Percentiles rank a stretch among this genome's conserved stretches.
Evolutionary conservation across 2,329 filamentous ascomycete species (phyloP).

Genomic region (Talaromyces verruculosus): DNA sequence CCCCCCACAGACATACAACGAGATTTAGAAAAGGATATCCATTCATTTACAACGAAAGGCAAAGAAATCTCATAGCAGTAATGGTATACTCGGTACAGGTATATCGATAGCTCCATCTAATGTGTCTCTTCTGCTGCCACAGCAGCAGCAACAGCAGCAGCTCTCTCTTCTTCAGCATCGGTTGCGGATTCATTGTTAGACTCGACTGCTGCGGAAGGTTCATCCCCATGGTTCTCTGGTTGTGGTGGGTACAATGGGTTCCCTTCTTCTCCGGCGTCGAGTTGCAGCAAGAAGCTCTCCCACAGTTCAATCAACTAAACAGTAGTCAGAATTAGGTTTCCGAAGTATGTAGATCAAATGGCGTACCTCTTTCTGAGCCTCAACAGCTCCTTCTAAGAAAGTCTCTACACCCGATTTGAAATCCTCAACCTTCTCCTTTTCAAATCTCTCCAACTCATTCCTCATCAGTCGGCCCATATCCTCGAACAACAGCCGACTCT

Average conservation of each 20-base stretch:
- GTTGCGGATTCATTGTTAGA: slow-evolving; percentile 8
- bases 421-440: slow-evolving; percentile 96
- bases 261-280: slow-evolving; percentile 88
- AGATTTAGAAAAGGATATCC: neutral
- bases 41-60: slow-evolving; percentile 12
- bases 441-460: slow-evolving; percentile 86
- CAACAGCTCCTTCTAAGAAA: slow-evolving; percentile 92
- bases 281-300: slow-evolving; percentile 96
- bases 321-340: slow-evolving; percentile 29
- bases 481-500: slow-evolving; percentile 85
- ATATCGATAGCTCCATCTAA: slow-evolving; percentile 4
- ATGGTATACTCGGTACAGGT: slow-evolving; percentile 8
- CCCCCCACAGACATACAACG: neutral
- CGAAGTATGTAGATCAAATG: slow-evolving; percentile 21
- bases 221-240: slow-evolving; percentile 18
- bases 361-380: slow-evolving; percentile 94
- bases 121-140: slow-evolving; percentile 20
- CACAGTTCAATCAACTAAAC: slow-evolving; percentile 83
- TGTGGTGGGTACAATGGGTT: slow-evolving; percentile 47
- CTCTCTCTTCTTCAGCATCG: slow-evolving; percentile 17
- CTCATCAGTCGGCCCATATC: slow-evolving; percentile 97
- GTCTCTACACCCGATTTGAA: slow-evolving; percentile 99
- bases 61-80: slow-evolving; percentile 6
- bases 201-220: slow-evolving; percentile 7
- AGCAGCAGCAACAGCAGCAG: slow-evolving; percentile 19